Evolutionary conservation across 2,329 filamentous ascomycete genomes (phyloP).

Genomic region (Penicillium freii): DNA sequence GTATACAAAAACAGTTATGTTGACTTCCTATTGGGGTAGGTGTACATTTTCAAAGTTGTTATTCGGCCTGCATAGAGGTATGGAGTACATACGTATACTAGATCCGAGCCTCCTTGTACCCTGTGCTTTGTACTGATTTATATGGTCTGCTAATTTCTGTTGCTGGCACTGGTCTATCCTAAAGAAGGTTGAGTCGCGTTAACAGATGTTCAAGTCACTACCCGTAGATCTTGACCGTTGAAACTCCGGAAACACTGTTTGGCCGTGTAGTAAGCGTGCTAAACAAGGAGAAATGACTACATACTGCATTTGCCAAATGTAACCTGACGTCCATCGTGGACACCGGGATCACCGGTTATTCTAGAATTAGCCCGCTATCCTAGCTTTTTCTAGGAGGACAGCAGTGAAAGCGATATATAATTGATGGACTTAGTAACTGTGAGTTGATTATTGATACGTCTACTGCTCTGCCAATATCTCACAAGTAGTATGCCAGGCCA

Average conservation of each 20-base stretch:
- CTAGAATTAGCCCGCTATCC: neutral
- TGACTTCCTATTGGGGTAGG: neutral
- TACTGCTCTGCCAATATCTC: neutral
- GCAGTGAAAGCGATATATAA: neutral
- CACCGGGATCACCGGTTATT: neutral
- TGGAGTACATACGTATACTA: slow-evolving; percentile 5
- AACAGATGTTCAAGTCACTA: neutral
- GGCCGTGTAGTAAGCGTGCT: neutral
- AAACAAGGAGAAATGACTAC: neutral
- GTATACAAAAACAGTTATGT: neutral
- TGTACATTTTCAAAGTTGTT: slow-evolving; percentile 2
- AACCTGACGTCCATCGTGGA: neutral
- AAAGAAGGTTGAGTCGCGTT: neutral
- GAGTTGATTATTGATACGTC: neutral
- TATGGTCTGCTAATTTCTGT: no score
- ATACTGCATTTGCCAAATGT: neutral
- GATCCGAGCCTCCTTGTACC: neutral
- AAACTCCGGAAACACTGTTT: neutral
- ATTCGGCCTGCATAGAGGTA: slow-evolving; percentile 12
- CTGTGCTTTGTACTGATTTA: neutral
- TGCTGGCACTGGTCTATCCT: neutral
- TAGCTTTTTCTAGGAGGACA: neutral
- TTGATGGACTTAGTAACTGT: neutral
- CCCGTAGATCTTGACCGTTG: neutral
- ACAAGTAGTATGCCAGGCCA: neutral